Base-by-base conservation (phyloP, 208 protist species). In the Strigomonas culicis region DNA sequence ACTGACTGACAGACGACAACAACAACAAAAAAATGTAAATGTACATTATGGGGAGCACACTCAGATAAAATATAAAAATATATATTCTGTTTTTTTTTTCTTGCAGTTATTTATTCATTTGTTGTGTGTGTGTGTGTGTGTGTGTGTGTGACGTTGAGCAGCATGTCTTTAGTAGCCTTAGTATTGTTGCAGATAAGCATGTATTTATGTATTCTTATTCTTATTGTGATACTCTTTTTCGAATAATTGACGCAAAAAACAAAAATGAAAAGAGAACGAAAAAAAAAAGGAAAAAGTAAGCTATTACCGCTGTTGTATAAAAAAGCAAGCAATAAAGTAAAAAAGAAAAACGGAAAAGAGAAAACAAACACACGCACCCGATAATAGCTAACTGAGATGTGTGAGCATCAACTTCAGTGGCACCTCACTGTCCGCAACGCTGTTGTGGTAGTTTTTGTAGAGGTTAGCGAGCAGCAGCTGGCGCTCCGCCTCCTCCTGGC, bases 401-500 rank as follows among this genome's bases (percentile, higher is more conserved):
- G 15, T 70, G 53, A 79, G 7, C 32, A 66, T 36, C 22, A 1
- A 19, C 2, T 55, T 21, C 66, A 62, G 63, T 36, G 56, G n/a
- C 68, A 36, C 30, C 4, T 27, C 52, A 4, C 19, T 6, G 32
- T n/a, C 30, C 52, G 30, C 52, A 4, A 58, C 6, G 22, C 24
- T 8, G 30, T 58, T 58, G 30, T 36, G 52, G 52, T 58, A 58
- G 30, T 7, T 34, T 21, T 8, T 25, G 52, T 34, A 36, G 6
- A 30, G 6, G 11, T 52, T 34, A 17, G 36, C 13, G 36, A 85
- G 63, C n/a, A n/a, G n/a, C n/a, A n/a, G n/a, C n/a, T n/a, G n/a
- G n/a, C n/a, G n/a, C 60, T 84, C 65, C 0, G 71, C 34, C 31
- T 82, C 63, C 0, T 77, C 68, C 3, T 86, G 59, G 50, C 66